Conservation (phyloP, 768 basidiomycete genomes). For the Kwoniella shandongensis region DNA sequence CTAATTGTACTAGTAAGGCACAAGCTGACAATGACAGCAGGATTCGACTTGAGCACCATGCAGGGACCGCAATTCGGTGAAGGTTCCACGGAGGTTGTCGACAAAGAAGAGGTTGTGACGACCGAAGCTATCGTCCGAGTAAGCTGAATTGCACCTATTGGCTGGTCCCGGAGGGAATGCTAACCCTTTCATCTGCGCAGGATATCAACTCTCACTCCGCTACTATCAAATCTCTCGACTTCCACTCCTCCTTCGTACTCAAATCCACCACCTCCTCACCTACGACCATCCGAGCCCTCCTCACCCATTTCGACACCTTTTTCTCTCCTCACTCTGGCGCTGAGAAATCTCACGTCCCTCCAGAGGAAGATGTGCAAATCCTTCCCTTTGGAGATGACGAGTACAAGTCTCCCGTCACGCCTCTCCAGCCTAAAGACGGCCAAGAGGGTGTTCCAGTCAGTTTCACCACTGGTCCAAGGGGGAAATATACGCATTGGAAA, state of each 20-base stretch:
- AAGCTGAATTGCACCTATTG: slow-evolving; percentile 21
- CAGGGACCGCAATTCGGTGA: slow-evolving; percentile 70
- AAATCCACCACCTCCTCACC: slow-evolving; percentile 52
- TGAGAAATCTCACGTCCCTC: slow-evolving; percentile 57
- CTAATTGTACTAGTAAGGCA: neutral
- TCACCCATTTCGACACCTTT: slow-evolving; percentile 94
- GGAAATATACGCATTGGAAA: slow-evolving; percentile 92
- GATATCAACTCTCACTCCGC: slow-evolving; percentile 72
- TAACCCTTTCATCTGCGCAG: slow-evolving; percentile 56
- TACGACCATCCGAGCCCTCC: slow-evolving; percentile 57
- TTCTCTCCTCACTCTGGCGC: slow-evolving; percentile 65
- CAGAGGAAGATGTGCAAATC: slow-evolving; percentile 57
- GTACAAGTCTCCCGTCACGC: slow-evolving; percentile 28
- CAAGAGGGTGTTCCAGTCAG: slow-evolving; percentile 24
- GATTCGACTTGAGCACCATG: slow-evolving; percentile 88
- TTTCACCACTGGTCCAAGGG: slow-evolving; percentile 85
- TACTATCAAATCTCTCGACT: slow-evolving; percentile 72
- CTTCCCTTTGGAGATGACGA: slow-evolving; percentile 42
- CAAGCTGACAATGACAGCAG: slow-evolving; percentile 54
- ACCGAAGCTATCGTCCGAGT: slow-evolving; percentile 90
- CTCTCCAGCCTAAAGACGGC: slow-evolving; percentile 16
- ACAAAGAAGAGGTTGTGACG: slow-evolving; percentile 84
- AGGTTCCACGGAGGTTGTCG: slow-evolving; percentile 83
- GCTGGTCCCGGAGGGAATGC: too few relatives aligned
- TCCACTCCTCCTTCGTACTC: slow-evolving; percentile 74